A percentile compares a stretch with the other conserved stretches of the same genome.
Conservation (phyloP, 345 rosid genomes). For the Diplotaxis tenuifolia region DNA sequence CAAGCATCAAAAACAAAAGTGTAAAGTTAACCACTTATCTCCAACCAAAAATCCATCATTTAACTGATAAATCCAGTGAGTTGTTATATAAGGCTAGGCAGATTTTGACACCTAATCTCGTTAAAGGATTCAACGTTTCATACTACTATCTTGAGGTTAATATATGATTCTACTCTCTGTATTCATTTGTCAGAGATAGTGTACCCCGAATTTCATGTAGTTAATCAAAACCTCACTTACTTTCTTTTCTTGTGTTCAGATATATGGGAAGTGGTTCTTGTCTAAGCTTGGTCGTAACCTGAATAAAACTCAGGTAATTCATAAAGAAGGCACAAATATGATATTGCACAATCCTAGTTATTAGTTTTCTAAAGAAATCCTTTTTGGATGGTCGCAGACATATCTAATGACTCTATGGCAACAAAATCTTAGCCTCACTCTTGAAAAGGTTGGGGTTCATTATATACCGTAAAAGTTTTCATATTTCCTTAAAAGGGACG, state of each 20-base stretch:
- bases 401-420: no score
- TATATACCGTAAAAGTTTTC: neutral
- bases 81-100: conserved; percentile 27
- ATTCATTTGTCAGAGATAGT: neutral
- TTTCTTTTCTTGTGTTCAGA: conserved; percentile 17
- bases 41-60: conserved; percentile 14
- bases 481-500: neutral
- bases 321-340: neutral
- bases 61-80: conserved; percentile 27
- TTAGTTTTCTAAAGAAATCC: neutral
- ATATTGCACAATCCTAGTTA: neutral
- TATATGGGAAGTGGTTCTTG: conserved; percentile 33
- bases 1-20: conserved; percentile 21
- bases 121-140: conserved; percentile 15
- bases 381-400: conserved; percentile 24
- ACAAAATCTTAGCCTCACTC: conserved; percentile 30
- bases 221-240: neutral
- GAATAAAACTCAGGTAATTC: conserved; percentile 37
- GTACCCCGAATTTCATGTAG: neutral
- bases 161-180: neutral
- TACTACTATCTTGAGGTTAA: conserved; percentile 35
- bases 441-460: conserved; percentile 29
- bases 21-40: neutral
- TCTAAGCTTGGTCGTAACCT: conserved; percentile 32
- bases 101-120: conserved; percentile 21